A percentile compares a stretch with the other conserved stretches of the same genome.
These are phyloP conservation scores for Blastobotrys parvus DNA, from an alignment of 805 yeast genomes.

Conservation along the genomic window DNA sequence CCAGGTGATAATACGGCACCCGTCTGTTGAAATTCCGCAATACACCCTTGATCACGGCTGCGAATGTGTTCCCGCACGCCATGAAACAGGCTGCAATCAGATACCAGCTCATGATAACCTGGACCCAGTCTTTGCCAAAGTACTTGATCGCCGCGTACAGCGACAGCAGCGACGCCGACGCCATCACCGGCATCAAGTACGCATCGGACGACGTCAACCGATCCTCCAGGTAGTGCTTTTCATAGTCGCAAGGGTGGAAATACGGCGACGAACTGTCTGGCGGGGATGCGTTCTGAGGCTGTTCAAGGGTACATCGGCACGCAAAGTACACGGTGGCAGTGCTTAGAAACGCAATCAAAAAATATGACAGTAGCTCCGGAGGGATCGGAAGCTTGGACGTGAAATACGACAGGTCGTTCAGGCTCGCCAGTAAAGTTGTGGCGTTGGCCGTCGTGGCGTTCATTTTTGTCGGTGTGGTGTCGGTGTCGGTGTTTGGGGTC, in stretches of 20 bases:
- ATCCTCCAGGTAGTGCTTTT: conserved; percentile 5
- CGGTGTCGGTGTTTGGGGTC: too few species aligned
- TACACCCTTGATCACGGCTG: conserved; percentile 8
- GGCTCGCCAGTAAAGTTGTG: too few species aligned
- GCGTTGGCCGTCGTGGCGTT: too few species aligned
- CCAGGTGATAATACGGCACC: conserved; percentile 8
- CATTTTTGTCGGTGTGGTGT: too few species aligned
- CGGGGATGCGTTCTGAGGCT: conserved; percentile 19
- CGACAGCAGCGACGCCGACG: conserved; percentile 32
- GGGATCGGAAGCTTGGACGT: too few species aligned
- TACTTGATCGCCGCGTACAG: conserved; percentile 33
- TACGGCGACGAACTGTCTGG: conserved; percentile 18
- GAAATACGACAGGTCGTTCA: too few species aligned
- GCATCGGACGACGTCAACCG: conserved; percentile 29
- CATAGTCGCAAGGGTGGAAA: conserved; percentile 21
- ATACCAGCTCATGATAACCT: conserved; percentile 30
- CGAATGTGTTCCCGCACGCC: conserved; percentile 28
- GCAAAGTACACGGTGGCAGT: conserved; percentile 14
- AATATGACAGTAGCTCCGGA: conserved; percentile 15
- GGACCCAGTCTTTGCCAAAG: conserved; percentile 27
- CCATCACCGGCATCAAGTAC: conserved; percentile 36
- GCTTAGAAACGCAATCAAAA: conserved; percentile 15
- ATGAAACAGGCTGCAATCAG: conserved; percentile 29
- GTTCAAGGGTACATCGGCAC: conserved; percentile 16
- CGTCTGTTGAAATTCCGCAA: conserved; percentile 7